Evolutionary conservation across 2,329 filamentous ascomycete genomes (phyloP), one percentile per base, ranked within the genome.

Genomic region (Fusarium goolgardi): DNA sequence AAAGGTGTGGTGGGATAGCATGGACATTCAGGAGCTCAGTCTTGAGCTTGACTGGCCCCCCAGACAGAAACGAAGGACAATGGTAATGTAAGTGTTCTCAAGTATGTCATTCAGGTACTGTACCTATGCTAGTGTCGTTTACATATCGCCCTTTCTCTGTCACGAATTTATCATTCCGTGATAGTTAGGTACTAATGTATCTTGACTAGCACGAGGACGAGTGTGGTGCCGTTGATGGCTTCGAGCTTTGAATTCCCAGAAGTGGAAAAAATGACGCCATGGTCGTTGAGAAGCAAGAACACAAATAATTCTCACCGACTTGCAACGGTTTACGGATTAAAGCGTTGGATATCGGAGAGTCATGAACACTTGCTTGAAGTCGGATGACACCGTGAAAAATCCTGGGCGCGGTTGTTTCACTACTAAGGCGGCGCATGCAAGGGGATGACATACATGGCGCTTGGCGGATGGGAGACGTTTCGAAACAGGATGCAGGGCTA

Each of bases 391-490:
- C 12, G 13, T 5, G 51, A 40, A 27, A 39, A 25, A 16, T 23
- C 32, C 43, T 35, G 13, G 21, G 61, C 43, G 62, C 45, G 55
- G 61, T 37, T 65, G 52, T 67, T 67, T 64, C 45, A 60, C 45
- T 43, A 54, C 46, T 25, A 27, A 40, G 57, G 39, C 32, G 50
- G 18, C 11, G 35, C 21, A 50, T 67, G 63, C 53, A 64, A 67
- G 53, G 40, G 63, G 10, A 55, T 67, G 59, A 60, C 59, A 67
- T 68, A 53, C 59, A 63, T 63, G 47, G 40, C 35, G 37, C 29
- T 39, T 49, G 35, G n/a, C 32, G 31, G 20, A 16, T 39, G 32
- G 25, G 35, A 23, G 43, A 46, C 13, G 59, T 41, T 46, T 41
- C 23, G 29, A 9, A 37, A 25, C 12, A 50, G 12, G 25, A 37